These are phyloP conservation scores for Rhizopus arrhizus DNA, from an alignment of 371 early-diverging fungal species.

Conservation along the genomic window DNA sequence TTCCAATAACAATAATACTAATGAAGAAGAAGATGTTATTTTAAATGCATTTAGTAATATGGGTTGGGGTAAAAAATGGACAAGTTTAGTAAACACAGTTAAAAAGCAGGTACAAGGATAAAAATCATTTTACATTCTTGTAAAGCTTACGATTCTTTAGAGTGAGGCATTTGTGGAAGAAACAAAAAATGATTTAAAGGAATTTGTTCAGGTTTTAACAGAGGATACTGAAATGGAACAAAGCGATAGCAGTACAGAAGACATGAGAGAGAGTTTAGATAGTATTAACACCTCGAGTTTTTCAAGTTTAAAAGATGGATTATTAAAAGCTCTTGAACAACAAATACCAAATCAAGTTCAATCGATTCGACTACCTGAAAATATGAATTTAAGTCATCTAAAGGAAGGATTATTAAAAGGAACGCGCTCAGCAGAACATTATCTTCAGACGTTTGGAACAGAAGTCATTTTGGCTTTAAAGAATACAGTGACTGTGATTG, in stretches of 20 bases:
- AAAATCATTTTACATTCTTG: not conserved
- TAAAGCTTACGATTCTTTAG: constrained; percentile 12
- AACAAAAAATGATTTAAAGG: constrained; percentile 49
- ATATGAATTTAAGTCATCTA: constrained; percentile 42
- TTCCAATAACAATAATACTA: constrained; percentile 39
- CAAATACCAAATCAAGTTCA: constrained; percentile 29
- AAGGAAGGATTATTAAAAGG: constrained; percentile 47
- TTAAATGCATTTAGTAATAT: constrained; percentile 48
- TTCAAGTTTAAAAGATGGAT: constrained; percentile 26
- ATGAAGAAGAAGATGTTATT: constrained; percentile 46
- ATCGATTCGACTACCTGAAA: constrained; percentile 45
- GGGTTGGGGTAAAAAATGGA: constrained; percentile 46
- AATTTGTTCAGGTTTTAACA: constrained; percentile 47
- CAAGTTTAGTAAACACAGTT: constrained; percentile 43
- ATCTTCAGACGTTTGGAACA: constrained; percentile 49
- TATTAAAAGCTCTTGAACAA: constrained; percentile 29
- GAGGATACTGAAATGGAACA: constrained; percentile 40
- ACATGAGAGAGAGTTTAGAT: constrained; percentile 31
- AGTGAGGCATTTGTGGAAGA: constrained; percentile 53
- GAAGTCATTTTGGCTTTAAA: constrained; percentile 44
- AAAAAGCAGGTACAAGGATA: constrained; percentile 39
- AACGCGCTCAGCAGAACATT: constrained; percentile 54
- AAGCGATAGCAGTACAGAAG: constrained; percentile 17
- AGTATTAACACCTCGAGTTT: constrained; percentile 38
- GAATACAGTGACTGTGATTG: constrained; percentile 42